A percentile compares a stretch with the other conserved stretches of the same genome.
Conservation (phyloP, 2,329 filamentous ascomycete genomes). For the Byssochlamys sp. region DNA sequence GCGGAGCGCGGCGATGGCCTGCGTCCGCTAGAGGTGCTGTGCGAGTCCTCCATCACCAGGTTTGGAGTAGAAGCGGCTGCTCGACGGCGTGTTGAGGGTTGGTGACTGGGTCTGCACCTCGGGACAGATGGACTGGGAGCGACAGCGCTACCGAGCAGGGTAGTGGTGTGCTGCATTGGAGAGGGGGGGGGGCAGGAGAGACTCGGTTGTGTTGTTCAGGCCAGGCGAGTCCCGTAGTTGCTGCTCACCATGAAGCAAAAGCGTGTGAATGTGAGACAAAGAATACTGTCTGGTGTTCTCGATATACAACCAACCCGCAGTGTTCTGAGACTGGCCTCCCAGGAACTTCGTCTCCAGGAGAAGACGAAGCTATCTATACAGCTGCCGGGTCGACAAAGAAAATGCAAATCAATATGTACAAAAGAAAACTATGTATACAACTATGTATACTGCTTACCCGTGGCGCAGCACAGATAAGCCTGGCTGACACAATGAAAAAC, state of each 20-base stretch:
- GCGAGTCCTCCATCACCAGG: neutral
- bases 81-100: neutral
- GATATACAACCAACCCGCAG: neutral
- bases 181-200: neutral
- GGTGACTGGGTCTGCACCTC: constrained; percentile 19
- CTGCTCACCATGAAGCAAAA: neutral
- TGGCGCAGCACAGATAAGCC: neutral
- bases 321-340: neutral
- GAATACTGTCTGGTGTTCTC: neutral
- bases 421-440: neutral
- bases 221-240: neutral
- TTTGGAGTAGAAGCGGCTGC: neutral
- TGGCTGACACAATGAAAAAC: neutral
- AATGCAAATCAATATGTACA: neutral
- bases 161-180: constrained; percentile 3
- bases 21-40: neutral
- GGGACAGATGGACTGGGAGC: constrained; percentile 28
- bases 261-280: neutral
- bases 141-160: constrained; percentile 16
- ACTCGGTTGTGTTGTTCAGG: neutral
- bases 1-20: constrained; percentile 18
- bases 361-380: neutral
- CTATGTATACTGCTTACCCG: neutral
- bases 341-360: neutral
- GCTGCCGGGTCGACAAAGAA: neutral